Conservation (phyloP, 1,284 basidiomycete species). For the Moniliella sp. region DNA sequence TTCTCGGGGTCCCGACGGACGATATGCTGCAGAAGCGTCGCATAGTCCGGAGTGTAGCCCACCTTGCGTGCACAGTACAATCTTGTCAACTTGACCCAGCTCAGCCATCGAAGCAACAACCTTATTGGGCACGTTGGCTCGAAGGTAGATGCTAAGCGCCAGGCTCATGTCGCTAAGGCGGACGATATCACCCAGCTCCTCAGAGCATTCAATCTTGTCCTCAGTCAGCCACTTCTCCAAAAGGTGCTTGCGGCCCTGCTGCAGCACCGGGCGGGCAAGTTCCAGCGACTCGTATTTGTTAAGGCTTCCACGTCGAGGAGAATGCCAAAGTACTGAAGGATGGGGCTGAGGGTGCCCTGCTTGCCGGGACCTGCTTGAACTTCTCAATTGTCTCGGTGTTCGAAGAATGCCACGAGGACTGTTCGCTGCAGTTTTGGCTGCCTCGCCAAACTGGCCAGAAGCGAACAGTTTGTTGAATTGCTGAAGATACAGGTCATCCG, state of each 20-base stretch:
- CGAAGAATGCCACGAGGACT: slow-evolving; percentile 88
- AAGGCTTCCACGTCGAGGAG: slow-evolving; percentile 88
- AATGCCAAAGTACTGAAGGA: slow-evolving; percentile 95
- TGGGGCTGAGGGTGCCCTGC: slow-evolving; percentile 76
- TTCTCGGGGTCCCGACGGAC: slow-evolving; percentile 93
- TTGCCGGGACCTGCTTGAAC: slow-evolving; percentile 81
- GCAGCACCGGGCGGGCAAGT: slow-evolving; percentile 79
- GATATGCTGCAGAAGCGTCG: slow-evolving; percentile 80
- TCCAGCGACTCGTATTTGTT: slow-evolving; percentile 92
- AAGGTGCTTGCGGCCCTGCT: slow-evolving; percentile 87
- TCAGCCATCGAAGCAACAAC: slow-evolving; percentile 92
- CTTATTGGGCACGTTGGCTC: slow-evolving; percentile 95
- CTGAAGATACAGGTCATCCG: slow-evolving; percentile 84
- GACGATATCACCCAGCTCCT: slow-evolving; percentile 94
- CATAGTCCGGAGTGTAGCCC: slow-evolving; percentile 78
- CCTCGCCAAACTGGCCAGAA: slow-evolving; percentile 71
- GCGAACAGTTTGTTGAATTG: slow-evolving; percentile 87
- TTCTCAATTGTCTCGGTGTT: slow-evolving; percentile 85
- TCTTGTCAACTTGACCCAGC: slow-evolving; percentile 94
- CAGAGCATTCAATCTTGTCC: slow-evolving; percentile 96
- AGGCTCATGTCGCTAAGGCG: slow-evolving; percentile 88
- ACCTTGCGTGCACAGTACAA: slow-evolving; percentile 95
- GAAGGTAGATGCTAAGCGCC: slow-evolving; percentile 90
- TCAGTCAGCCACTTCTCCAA: slow-evolving; percentile 99
- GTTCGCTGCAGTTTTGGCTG: slow-evolving; percentile 91